Evolutionary conservation across 495 filamentous ascomycete genomes (phyloP).

Genomic region (Lasiosphaeria hispida): DNA sequence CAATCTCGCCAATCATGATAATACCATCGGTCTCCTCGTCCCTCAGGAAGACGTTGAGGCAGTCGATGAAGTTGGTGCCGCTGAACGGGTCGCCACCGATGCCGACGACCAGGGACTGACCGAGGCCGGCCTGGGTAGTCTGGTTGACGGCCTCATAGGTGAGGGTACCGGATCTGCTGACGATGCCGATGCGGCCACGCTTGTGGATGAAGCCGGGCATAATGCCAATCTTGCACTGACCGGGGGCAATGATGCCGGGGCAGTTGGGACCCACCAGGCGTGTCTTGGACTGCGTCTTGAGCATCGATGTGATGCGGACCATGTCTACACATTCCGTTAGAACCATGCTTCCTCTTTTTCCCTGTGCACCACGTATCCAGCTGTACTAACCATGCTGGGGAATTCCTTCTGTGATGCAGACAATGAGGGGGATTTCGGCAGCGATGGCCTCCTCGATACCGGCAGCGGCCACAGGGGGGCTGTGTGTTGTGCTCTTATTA

Average conservation of each 20-base stretch:
- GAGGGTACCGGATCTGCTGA: conserved; percentile 95
- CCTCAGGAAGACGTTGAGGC: conserved; percentile 92
- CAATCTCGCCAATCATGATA: conserved; percentile 99
- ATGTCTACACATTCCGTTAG: conserved; percentile 63
- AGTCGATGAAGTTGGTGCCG: conserved; percentile 99
- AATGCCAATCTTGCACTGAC: conserved; percentile 99
- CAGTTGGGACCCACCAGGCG: conserved; percentile 97
- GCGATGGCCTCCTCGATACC: conserved; percentile 96
- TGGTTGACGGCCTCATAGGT: conserved; percentile 99
- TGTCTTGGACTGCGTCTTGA: conserved; percentile 97
- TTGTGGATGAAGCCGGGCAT: conserved; percentile 99
- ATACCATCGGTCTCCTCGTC: conserved; percentile 98
- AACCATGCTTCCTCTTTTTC: neutral
- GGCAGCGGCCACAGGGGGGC: conserved; percentile 83
- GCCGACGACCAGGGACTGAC: conserved; percentile 95
- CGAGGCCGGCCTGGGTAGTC: conserved; percentile 93
- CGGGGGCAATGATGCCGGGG: conserved; percentile 94
- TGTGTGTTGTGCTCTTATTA: conserved; percentile 30
- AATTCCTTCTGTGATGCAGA: conserved; percentile 98
- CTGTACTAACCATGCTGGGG: conserved; percentile 79
- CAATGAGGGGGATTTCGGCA: conserved; percentile 88
- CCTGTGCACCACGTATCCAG: neutral
- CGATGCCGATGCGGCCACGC: conserved; percentile 96
- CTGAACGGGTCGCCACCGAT: conserved; percentile 99
- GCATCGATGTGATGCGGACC: conserved; percentile 97